A percentile compares a stretch with the other conserved stretches of the same genome.
Conservation (phyloP, 345 rosid species). For the Salix suchowensis region DNA sequence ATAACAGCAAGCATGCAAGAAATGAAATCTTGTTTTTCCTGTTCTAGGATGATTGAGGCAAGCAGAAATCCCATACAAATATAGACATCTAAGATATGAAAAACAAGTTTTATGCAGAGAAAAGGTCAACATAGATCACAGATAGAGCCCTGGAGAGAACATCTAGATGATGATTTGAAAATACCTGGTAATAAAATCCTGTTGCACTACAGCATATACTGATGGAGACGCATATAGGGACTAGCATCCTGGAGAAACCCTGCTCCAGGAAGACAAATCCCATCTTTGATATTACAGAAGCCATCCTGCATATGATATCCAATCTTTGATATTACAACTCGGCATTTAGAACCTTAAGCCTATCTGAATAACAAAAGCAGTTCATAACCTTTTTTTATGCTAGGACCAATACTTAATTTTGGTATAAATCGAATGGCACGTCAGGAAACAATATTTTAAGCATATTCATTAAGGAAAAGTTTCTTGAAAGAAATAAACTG, state of each 20-base stretch:
- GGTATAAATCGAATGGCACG: background rate
- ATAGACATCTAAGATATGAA: background rate
- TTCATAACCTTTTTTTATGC: background rate
- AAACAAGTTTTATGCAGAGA: background rate
- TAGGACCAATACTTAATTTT: background rate
- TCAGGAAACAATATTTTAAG: background rate
- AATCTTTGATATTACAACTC: background rate
- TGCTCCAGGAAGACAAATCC: constrained; percentile 88
- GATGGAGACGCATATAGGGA: constrained; percentile 80
- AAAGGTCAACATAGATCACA: constrained; percentile 3
- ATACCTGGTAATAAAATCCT: constrained; percentile 91
- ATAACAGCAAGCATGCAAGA: background rate
- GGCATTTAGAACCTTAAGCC: background rate
- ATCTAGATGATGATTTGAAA: background rate
- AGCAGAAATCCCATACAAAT: background rate
- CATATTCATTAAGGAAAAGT: background rate
- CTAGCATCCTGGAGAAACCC: constrained; percentile 57
- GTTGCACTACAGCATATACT: constrained; percentile 86
- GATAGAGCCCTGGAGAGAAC: background rate
- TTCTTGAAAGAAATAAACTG: background rate
- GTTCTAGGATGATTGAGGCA: background rate
- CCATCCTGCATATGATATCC: constrained; percentile 62
- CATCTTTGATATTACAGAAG: constrained; percentile 96
- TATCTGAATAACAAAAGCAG: background rate
- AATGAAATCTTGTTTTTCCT: background rate